Conservation (phyloP, 306 rosid species). For the Leucaena leucocephala region DNA sequence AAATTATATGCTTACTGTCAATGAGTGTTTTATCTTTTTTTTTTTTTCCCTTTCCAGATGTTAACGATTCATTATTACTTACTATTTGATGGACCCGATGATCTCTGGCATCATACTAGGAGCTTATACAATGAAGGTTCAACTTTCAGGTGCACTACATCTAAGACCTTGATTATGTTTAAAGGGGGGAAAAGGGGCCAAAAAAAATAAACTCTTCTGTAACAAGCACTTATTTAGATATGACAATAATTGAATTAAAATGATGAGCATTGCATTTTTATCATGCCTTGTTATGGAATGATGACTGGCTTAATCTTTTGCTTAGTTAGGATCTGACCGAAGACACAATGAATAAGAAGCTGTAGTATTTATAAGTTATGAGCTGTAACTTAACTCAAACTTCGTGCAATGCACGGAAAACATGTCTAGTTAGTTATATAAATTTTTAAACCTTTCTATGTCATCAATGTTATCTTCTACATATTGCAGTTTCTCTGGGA, state of each 20-base stretch:
- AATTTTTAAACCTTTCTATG: conserved; percentile 2
- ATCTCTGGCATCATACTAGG: conserved; percentile 76
- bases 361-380: not conserved
- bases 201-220: not conserved
- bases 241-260: conserved; percentile 9
- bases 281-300: not conserved
- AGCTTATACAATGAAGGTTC: conserved; percentile 71
- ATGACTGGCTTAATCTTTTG: not conserved
- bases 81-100: conserved; percentile 85
- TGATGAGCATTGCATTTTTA: not conserved
- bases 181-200: not conserved
- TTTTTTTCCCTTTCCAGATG: conserved; percentile 57
- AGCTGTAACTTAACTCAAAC: not conserved
- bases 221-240: conserved; percentile 9
- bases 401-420: not conserved
- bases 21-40: not conserved
- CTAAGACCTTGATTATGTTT: conserved; percentile 7
- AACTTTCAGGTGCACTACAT: conserved; percentile 61
- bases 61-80: conserved; percentile 89
- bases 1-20: conserved; percentile 5
- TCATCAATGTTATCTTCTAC: conserved; percentile 10
- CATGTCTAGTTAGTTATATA: conserved; percentile 1
- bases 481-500: conserved; percentile 71
- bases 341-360: not conserved
- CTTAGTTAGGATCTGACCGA: not conserved